phyloP scores from a whole-genome alignment of 2,329 filamentous ascomycete species.

The Venturia effusa region DNA sequence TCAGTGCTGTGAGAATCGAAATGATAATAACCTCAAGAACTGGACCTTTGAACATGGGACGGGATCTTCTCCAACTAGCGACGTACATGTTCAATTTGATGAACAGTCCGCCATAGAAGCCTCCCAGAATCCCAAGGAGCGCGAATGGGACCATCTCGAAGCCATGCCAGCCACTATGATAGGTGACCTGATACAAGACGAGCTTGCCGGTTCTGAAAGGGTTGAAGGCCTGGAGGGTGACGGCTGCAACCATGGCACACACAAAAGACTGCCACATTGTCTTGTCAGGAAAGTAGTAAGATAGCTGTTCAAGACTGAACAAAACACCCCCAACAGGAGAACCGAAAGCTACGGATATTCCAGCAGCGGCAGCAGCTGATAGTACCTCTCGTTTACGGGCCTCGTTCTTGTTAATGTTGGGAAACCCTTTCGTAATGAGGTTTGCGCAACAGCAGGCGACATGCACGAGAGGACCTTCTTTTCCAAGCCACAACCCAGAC shows the following conservation, averaged over 20 bases:
- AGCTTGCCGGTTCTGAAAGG: slow-evolving; percentile 93
- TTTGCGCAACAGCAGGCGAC: slow-evolving; percentile 96
- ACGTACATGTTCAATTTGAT: slow-evolving; percentile 90
- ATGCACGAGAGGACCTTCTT: slow-evolving; percentile 90
- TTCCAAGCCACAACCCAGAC: slow-evolving; percentile 92
- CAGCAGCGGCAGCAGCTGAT: slow-evolving; percentile 82
- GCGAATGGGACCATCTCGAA: slow-evolving; percentile 88
- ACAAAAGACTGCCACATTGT: slow-evolving; percentile 99
- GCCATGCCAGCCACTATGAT: slow-evolving; percentile 82
- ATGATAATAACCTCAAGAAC: slow-evolving; percentile 71
- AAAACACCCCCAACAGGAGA: slow-evolving; percentile 89
- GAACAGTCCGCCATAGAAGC: slow-evolving; percentile 89
- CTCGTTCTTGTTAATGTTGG: slow-evolving; percentile 75
- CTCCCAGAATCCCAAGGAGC: slow-evolving; percentile 76
- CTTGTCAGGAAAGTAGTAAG: slow-evolving; percentile 97
- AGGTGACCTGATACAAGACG: slow-evolving; percentile 91
- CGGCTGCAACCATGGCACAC: slow-evolving; percentile 96
- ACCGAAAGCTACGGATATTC: slow-evolving; percentile 89
- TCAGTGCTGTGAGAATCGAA: slow-evolving; percentile 68
- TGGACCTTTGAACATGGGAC: slow-evolving; percentile 57
- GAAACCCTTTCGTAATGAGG: slow-evolving; percentile 82
- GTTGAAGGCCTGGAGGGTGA: slow-evolving; percentile 84
- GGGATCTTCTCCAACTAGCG: slow-evolving; percentile 65
- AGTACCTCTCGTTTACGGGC: slow-evolving; percentile 87
- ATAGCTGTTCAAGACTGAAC: slow-evolving; percentile 93